Base-by-base conservation (phyloP, 495 filamentous ascomycete genomes). In the Choiromyces venosus region DNA sequence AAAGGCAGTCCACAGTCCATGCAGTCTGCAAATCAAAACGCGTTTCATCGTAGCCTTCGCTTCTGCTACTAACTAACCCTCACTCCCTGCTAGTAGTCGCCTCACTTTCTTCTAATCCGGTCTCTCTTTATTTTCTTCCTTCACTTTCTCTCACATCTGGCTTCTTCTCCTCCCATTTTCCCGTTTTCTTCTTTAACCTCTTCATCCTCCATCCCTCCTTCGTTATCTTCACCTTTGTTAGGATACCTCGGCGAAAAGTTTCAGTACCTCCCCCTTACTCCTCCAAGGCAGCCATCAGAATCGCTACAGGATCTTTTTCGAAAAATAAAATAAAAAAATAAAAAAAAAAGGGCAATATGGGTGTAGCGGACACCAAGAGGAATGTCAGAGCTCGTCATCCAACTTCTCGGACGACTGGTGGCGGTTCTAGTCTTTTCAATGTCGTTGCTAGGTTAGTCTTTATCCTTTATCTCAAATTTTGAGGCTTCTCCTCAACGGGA, bases 361-460 rank as follows among this genome's bases (percentile, higher is more conserved):
- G 77, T 68, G 77, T 65, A 81, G 38, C 67, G 76, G 42, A 82
- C 75, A 74, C 79, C 68, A 74, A 74, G 38, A 82, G 71, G 73
- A 85, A 72, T 76, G 78, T 69, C 76, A 82, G 25, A 82, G 85
- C 67, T 69, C 69, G 66, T 19, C 56, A 56, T 38, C 39, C 74
- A 71, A 65, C 72, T 69, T 78, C 70, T 38, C 77, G 66, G 66
- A 74, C 77, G 69, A 76, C 70, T 39, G 73, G 71, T 74, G 72
- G 79, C 86, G 73, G 46, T 84, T 71, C 87, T 77, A 78, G 89
- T 82, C 83, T 84, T 42, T 73, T 92, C 52, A 89, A 84, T 76
- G 78, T 88, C 37, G 74, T 89, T 39, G 87, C 89, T 12, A 88
- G 92, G 91, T 93, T 86, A 77, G 85, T 79, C 66, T 36, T 19